Evolutionary conservation across 768 basidiomycete genomes (phyloP), one percentile per base, ranked within the genome.

Genomic region (Rhizopogon roseolus): DNA sequence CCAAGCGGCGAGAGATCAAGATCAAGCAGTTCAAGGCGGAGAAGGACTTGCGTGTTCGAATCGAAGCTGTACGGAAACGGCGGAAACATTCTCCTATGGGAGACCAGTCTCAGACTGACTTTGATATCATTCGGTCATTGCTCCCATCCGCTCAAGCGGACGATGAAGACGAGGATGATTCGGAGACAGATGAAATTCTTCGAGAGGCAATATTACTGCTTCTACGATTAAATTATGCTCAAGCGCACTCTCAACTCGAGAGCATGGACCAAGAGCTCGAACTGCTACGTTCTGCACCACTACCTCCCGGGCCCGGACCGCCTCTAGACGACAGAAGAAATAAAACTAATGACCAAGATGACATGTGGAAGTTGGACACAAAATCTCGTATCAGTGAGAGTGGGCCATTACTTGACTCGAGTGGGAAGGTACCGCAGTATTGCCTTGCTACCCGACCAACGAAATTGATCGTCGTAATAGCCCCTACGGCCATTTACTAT

Each of bases 401-500:
- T 55, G 85, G 85, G 0, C 79, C 88, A 6, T 66, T 98, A 27
- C 64, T 97, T 53, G 90, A 94, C 64, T 68, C 82, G 4, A 74
- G 73, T 46, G 93, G 94, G 39, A 92, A 84, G 76, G 94, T 94
- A 25, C 25, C 37, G 29, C 17, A 29, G 13, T 8, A n/a, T 41
- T 17, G 41, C 28, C 22, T 5, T 36, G 19, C 27, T 19, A 41
- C 54, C 13, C 17, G 27, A 11, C 36, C 29, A 37, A 13, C 53
- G 36, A 54, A 46, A 8, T 48, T 63, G 38, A 64, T 54, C 28
- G 39, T 56, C 9, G 13, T 37, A 32, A 48, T 57, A 97, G 90
- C 91, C 93, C 13, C 73, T 97, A 52, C 82, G 88, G 36, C 93
- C 96, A 14, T 98, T 99, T 68, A 95, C 90, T 0, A 93, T 99